Percentiles rank a stretch among this genome's conserved stretches.
Conservation (phyloP, 1,139 yeast species). For the Scheffersomyces illinoinensis region DNA sequence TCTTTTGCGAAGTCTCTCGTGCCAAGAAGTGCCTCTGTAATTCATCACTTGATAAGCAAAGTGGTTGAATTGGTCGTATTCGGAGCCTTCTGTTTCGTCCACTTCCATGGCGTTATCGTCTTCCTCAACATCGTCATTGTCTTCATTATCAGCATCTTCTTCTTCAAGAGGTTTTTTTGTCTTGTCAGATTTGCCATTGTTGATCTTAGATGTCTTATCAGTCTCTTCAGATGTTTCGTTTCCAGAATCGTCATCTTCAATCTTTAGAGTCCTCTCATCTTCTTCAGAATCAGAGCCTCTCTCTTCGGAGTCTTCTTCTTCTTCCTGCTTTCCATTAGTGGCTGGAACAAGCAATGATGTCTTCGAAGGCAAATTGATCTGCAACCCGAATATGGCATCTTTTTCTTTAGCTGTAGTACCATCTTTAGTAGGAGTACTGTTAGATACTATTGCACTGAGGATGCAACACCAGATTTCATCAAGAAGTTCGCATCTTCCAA, state of each 20-base stretch:
- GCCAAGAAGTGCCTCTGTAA: slow-evolving; percentile 70
- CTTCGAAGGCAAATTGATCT: slow-evolving; percentile 43
- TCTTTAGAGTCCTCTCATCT: slow-evolving; percentile 20
- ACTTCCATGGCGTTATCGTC: slow-evolving; percentile 9
- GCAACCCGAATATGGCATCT: slow-evolving; percentile 35
- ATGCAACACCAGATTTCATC: slow-evolving; percentile 75
- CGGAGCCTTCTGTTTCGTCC: slow-evolving; percentile 17
- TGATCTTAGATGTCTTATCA: slow-evolving; percentile 11
- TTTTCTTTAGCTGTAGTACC: slow-evolving; percentile 22
- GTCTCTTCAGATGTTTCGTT: slow-evolving; percentile 7
- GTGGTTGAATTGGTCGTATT: slow-evolving; percentile 28
- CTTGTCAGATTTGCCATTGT: slow-evolving; percentile 8
- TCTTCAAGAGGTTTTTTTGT: slow-evolving; percentile 6
- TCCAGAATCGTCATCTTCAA: slow-evolving; percentile 27
- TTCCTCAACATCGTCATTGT: slow-evolving; percentile 15
- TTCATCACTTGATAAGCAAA: slow-evolving; percentile 59
- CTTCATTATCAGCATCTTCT: slow-evolving; percentile 11
- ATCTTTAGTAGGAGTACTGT: slow-evolving; percentile 30
- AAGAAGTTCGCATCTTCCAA: slow-evolving; percentile 54
- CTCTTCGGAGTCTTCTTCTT: slow-evolving; percentile 14
- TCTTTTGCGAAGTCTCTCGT: slow-evolving; percentile 71
- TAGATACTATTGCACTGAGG: slow-evolving; percentile 46
- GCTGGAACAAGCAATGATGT: slow-evolving; percentile 22
- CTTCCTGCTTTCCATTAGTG: slow-evolving; percentile 5
- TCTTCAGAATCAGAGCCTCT: slow-evolving; percentile 27